Evolutionary conservation across 2,329 filamentous ascomycete genomes (phyloP), one percentile per base, ranked within the genome.

Genomic region (Sclerotinia trifoliorum): DNA sequence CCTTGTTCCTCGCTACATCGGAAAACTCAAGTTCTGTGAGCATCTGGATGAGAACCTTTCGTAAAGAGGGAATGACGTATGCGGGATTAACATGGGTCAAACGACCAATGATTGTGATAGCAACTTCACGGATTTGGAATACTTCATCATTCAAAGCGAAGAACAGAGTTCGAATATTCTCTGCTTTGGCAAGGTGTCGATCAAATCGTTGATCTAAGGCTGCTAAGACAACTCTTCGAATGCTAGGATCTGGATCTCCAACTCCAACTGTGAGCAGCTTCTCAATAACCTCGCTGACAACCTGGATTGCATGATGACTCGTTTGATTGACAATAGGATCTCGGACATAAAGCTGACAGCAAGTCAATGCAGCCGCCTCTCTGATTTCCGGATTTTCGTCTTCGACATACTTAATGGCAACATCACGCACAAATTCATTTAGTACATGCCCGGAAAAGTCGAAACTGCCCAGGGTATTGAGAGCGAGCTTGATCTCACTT

Each of bases 301-400:
- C 95, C 78, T 97, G 93, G 52, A 98, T 92, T 0, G 95, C 94
- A 78, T 99, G 95, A 72, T 94, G 92, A 78, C 95, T 98, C 8
- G 94, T 97, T 80, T 99, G 95, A 75, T 97, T 95, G 75, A 99
- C 93, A 72, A 99, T 98, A 0, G 95, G 95, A 77, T 99, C 96
- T 74, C 93, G 90, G 57, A 98, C 92, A 76, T 98, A 98, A 57
- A 99, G 86, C 78, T 99, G 96, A 77, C 96, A 99, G 80, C 95
- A 98, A 6, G 96, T 99, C 70, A 99, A 83, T 21, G 95, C 94
- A 2, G 95, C 94, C 21, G 95, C 95, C 79, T 97, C 94, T 69
- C 95, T 88, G 63, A 97, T 97, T 72, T 96, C 92, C 0, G 93
- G 86, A 74, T 97, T 96, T 74, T 98, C 94, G 71, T 96, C 95